Conservation (phyloP, 2,329 filamentous ascomycete genomes). For the Tolypocladium ophioglossoides region DNA sequence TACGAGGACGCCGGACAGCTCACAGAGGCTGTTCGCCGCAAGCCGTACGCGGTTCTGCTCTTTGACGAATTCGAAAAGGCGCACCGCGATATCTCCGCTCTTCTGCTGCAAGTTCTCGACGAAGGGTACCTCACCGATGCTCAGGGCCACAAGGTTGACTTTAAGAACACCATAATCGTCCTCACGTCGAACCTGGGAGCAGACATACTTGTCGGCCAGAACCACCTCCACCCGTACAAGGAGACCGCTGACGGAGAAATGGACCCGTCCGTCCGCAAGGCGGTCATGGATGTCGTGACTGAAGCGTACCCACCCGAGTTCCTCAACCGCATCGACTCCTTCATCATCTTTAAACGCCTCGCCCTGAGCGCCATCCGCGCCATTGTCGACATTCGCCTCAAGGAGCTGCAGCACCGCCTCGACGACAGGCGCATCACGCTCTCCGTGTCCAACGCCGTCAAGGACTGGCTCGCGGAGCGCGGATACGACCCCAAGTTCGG, state of each 20-base stretch:
- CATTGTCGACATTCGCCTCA: conserved; percentile 86
- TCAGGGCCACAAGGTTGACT: conserved; percentile 94
- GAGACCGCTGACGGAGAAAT: conserved; percentile 58
- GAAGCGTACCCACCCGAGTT: conserved; percentile 78
- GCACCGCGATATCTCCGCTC: conserved; percentile 83
- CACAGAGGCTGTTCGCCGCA: conserved; percentile 87
- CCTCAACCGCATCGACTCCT: conserved; percentile 91
- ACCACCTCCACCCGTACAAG: conserved; percentile 53
- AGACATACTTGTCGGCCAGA: conserved; percentile 72
- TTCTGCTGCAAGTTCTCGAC: conserved; percentile 88
- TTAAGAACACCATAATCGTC: conserved; percentile 92
- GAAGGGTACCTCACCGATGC: conserved; percentile 93
- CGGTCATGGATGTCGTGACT: conserved; percentile 82
- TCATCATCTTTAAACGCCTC: conserved; percentile 89
- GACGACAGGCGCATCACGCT: conserved; percentile 78
- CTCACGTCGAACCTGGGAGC: conserved; percentile 93
- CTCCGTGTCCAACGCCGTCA: conserved; percentile 58
- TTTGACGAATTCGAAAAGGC: conserved; percentile 99
- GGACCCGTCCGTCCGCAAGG: conserved; percentile 58
- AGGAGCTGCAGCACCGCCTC: conserved; percentile 71
- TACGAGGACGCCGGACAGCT: conserved; percentile 96
- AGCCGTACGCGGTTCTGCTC: conserved; percentile 87
- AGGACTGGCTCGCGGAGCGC: conserved; percentile 76
- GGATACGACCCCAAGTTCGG: conserved; percentile 91
- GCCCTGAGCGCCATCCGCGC: conserved; percentile 69